Evolutionary conservation across 768 basidiomycete species (phyloP), one percentile per base, ranked within the genome.

Genomic region (Termitomyces sp.): DNA sequence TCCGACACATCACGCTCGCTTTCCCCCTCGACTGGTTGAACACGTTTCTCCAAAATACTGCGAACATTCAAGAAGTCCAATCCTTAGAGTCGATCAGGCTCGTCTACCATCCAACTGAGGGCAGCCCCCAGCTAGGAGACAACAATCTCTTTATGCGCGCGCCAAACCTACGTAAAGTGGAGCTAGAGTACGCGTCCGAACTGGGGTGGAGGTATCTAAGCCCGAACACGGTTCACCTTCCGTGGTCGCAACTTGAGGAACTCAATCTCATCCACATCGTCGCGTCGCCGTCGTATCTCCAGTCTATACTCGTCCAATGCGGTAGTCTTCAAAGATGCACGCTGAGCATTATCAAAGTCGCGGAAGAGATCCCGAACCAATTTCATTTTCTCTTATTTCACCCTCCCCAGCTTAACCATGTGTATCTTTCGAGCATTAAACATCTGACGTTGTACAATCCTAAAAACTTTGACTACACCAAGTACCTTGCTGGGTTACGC

Each of bases 201-300:
- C 20, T 46, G 51, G 32, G 54, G 13, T 47, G 54, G 46, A 59
- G 12, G 20, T 54, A 42, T 44, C 22, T 53, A 2, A 31, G n/a
- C 12, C 32, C 14, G 1, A 27, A 56, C n/a, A 51, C 44, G 36
- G 43, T 60, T 34, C 32, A 55, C 8, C 53, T 63, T 16, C 61
- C 59, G 10, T 60, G 56, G 59, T n/a, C 39, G 16, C 61, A 60
- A 37, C 18, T 63, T 7, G 42, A 36, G 16, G 56, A 63, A n/a
- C 54, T 63, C 14, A 53, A 44, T 32, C 37, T 63, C 14, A 42
- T 46, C n/a, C 56, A 58, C 18, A 36, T 63, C 36, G 53, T 56
- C 39, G 46, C 55, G 5, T 20, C 48, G 2, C 20, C 42, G 9
- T 31, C 32, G 4, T 42, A 53, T 24, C 49, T 59, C 16, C 56